Conservation (phyloP, 2,329 filamentous ascomycete species). For the Trichoderma breve region DNA sequence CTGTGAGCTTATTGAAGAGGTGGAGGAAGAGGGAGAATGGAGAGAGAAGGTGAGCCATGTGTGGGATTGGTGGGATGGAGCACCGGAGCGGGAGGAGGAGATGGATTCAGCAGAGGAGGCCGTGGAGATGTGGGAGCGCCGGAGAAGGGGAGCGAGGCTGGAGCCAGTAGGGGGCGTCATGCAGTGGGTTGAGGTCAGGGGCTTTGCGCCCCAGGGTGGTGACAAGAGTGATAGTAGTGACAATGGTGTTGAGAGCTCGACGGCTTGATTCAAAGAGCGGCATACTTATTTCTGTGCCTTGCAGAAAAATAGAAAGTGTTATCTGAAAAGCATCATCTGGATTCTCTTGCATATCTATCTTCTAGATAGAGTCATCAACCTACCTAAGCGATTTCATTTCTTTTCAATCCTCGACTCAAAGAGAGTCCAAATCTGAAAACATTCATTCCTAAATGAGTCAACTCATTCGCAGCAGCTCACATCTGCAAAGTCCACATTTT, state of each 20-base stretch:
- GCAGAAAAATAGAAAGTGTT: not conserved
- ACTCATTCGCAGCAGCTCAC: not conserved
- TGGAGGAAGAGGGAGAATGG: not conserved
- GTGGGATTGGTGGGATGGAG: constrained; percentile 3
- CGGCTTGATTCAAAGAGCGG: not conserved
- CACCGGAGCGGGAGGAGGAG: not conserved
- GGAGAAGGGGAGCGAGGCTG: not conserved
- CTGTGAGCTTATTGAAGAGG: not conserved
- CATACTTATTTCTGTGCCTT: not conserved
- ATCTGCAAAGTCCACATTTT: not conserved
- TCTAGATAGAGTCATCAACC: not conserved
- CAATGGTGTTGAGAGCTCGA: not conserved
- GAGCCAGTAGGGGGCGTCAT: constrained; percentile 3
- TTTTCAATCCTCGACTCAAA: not conserved
- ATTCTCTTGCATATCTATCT: not conserved
- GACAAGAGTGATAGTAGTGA: not conserved
- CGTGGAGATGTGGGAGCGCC: constrained; percentile 6
- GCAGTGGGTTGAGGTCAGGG: constrained; percentile 2
- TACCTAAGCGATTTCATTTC: not conserved
- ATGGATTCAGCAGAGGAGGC: not conserved
- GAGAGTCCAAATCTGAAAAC: not conserved
- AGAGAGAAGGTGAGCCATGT: not conserved
- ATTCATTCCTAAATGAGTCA: not conserved
- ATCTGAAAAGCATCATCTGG: not conserved
- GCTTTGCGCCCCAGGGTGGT: constrained; percentile 3